A percentile compares a stretch with the other conserved stretches of the same genome.
Conservation (phyloP, 106 monocot genomes). For the Gastrodia elata region DNA sequence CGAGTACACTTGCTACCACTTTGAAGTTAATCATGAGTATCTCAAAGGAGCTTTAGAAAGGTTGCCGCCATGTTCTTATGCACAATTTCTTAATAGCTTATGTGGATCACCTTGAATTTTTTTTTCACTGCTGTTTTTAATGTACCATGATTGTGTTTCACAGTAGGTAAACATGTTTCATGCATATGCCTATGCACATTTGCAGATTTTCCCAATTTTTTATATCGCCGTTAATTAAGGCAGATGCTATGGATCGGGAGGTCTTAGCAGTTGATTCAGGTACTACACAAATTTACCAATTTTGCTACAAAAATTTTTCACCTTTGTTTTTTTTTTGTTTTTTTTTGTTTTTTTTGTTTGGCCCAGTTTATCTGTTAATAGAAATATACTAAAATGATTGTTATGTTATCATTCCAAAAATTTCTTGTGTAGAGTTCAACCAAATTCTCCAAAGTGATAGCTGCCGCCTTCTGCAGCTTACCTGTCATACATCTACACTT, state of each 20-base stretch:
- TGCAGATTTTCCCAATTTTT: conserved; percentile 92
- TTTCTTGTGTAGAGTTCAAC: conserved; percentile 62
- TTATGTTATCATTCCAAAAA: background rate
- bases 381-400: background rate
- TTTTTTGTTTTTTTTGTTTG: conserved; percentile 2
- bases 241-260: conserved; percentile 96
- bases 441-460: conserved; percentile 92
- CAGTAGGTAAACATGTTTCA: background rate
- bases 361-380: background rate
- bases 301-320: background rate
- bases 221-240: conserved; percentile 89
- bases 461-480: conserved; percentile 80
- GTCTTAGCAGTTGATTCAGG: conserved; percentile 97
- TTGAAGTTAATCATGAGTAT: conserved; percentile 83
- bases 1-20: conserved; percentile 90
- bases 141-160: background rate
- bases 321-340: background rate
- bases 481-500: conserved; percentile 61
- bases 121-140: background rate
- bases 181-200: background rate
- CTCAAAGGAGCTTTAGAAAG: conserved; percentile 90
- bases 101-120: background rate
- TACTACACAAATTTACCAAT: conserved; percentile 13
- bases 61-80: conserved; percentile 16
- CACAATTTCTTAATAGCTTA: background rate